Evolutionary conservation across 2,329 filamentous ascomycete genomes (phyloP).

Genomic region (Diaporthe humulicola): DNA sequence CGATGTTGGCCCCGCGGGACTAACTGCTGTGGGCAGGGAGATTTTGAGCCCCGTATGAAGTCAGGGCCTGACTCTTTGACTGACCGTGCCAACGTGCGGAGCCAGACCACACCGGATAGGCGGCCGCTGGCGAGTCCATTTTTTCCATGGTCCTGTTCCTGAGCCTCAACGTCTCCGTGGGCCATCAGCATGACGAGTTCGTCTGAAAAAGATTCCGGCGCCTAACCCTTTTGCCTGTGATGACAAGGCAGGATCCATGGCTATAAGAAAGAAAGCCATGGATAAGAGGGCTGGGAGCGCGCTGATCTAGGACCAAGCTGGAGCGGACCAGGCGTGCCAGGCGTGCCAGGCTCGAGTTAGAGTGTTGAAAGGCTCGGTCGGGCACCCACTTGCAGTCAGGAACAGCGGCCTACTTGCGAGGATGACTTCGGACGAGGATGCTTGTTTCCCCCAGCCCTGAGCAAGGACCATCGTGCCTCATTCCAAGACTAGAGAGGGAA

Average conservation of each 20-base stretch:
- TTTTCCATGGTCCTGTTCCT: background rate
- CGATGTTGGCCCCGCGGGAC: background rate
- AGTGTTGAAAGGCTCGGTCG: background rate
- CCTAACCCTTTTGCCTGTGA: slow-evolving; percentile 18
- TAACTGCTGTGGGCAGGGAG: background rate
- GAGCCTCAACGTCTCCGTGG: slow-evolving; percentile 21
- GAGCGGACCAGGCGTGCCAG: no score
- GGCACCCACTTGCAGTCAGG: slow-evolving; percentile 17
- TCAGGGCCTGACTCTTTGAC: slow-evolving; percentile 8
- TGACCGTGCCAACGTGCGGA: background rate
- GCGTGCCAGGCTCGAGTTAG: slow-evolving; percentile 12
- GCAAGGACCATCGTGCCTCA: slow-evolving; percentile 20
- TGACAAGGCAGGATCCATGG: slow-evolving; percentile 9
- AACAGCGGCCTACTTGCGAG: slow-evolving; percentile 17
- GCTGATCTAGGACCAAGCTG: slow-evolving; percentile 4
- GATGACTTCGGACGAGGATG: slow-evolving; percentile 11
- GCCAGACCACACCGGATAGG: background rate
- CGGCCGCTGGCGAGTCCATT: background rate
- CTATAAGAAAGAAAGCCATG: slow-evolving; percentile 11
- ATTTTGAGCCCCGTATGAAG: background rate
- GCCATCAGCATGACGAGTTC: slow-evolving; percentile 22
- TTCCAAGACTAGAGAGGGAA: slow-evolving; percentile 7
- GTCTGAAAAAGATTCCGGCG: slow-evolving; percentile 12
- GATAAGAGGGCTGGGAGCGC: slow-evolving; percentile 6
- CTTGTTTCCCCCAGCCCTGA: background rate